Evolutionary conservation across 2,329 filamentous ascomycete genomes (phyloP), one percentile per base, ranked within the genome.

Genomic region (Blastomyces silverae): DNA sequence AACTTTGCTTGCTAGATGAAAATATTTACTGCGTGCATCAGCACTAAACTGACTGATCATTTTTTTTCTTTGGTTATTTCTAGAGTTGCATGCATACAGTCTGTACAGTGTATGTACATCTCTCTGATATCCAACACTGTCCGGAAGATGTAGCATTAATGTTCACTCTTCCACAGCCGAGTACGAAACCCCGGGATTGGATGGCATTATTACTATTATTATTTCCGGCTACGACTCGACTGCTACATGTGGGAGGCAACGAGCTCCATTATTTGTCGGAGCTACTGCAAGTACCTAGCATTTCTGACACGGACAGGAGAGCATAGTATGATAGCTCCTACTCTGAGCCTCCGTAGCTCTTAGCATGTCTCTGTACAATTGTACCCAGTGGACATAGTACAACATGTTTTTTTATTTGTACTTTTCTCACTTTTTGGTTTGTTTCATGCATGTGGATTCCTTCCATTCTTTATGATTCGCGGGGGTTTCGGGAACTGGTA

Each of bases 301-400:
- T 59, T 37, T 37, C 31, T 42, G 22, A 39, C 57, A 44, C 20
- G 15, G n/a, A 42, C 22, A 59, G 34, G 8, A 37, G 7, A 10
- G 34, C 8, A 37, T 10, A 37, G 57, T 42, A 59, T 59, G 37
- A 59, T 59, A 46, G 57, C 57, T 59, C 57, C 37, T 59, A 42
- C 57, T 59, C 44, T 17, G 57, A 59, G 57, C 57, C 57, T 39
- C 55, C 55, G 55, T 57, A 57, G 55, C 55, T 37, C 20, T 37
- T 22, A 39, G 55, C n/a, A 34, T 57, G 55, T 57, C 17, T 37
- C 34, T 37, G 2, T 37, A 8, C 5, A 37, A 28, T 20, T 31
- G 3, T 34, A n/a, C 28, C 31, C 28, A 3, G 28, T 3, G 4
- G 53, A 34, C n/a, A 11, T 42, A 15, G 2, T 42, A 15, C 39